Base-by-base conservation (phyloP, 192 early-diverging fungal species). In the Backusella macrospora region DNA sequence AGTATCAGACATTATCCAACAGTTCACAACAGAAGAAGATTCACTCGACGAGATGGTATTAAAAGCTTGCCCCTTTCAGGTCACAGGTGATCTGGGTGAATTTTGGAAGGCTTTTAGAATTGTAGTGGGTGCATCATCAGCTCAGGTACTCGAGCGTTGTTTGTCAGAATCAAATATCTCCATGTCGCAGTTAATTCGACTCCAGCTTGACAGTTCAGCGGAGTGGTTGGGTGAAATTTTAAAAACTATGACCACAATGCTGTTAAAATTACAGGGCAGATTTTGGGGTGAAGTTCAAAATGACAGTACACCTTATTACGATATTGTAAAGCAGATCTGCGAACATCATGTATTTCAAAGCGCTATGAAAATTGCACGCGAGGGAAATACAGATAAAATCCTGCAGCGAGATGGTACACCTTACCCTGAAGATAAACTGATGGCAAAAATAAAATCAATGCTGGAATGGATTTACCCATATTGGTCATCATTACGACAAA, bases 31-130 rank as follows among this genome's bases (percentile, higher is more conserved):
- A 46, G 29, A 49, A 7, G 67, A 70, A 1, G 39, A 70, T 23
- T 18, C 26, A 8, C 42, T 38, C 37, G 10, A 7, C 23, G 55
- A 70, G 6, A 49, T 23, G 23, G 52, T 70, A 40, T 42, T 15
- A n/a, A 16, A 38, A 18, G 34, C 47, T 1, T 48, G 46, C 42
- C 44, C 62, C 1, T 76, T 45, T 26, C 5, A 43, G 14, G 42
- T 76, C 10, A 64, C 74, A 0, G 59, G 37, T 5, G 68, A 76
- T 42, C 14, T 69, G 26, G 74, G 67, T 4, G 73, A 74, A 9
- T 70, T 75, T 26, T 79, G 73, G 78, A 79, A 79, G 62, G 38
- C 62, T 0, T 72, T 74, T 40, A 69, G 73, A 62, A 16, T 75
- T 8, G 14, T 55, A 6, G 49, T 47, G 7, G 46, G 64, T 13